These are phyloP conservation scores for Berkeleyomyces basicola DNA, from an alignment of 2,329 filamentous ascomycete genomes.

Conservation along the genomic window DNA sequence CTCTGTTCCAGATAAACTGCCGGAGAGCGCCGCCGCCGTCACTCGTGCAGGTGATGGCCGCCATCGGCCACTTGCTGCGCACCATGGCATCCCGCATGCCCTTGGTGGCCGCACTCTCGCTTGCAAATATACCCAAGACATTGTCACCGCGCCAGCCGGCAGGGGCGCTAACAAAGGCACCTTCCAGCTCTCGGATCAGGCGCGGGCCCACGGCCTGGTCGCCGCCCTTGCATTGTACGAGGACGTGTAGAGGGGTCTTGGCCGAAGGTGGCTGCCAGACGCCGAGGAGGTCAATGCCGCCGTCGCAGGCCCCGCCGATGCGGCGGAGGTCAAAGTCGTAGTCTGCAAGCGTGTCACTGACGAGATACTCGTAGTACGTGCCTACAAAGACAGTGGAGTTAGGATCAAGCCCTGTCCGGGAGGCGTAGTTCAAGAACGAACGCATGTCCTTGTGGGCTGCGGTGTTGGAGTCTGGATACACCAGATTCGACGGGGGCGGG, in stretches of 20 bases:
- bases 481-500: background rate
- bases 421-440: conserved; percentile 49
- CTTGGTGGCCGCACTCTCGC: conserved; percentile 53
- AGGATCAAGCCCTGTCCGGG: conserved; percentile 35
- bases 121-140: conserved; percentile 55
- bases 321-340: conserved; percentile 50
- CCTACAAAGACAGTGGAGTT: conserved; percentile 48
- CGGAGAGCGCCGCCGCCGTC: conserved; percentile 37
- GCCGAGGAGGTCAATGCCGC: conserved; percentile 59
- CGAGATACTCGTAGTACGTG: conserved; percentile 62
- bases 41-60: conserved; percentile 43
- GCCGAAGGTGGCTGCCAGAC: conserved; percentile 42
- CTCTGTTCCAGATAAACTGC: conserved; percentile 59
- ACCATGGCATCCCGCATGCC: conserved; percentile 60
- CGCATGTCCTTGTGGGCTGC: conserved; percentile 40
- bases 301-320: conserved; percentile 49
- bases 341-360: conserved; percentile 35
- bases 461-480: conserved; percentile 10
- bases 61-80: conserved; percentile 52
- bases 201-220: conserved; percentile 36
- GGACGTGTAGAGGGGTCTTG: conserved; percentile 26
- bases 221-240: conserved; percentile 55
- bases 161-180: conserved; percentile 59
- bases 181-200: conserved; percentile 59
- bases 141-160: conserved; percentile 49